Conservation (phyloP, 768 basidiomycete genomes). For the Podaxis sp. region DNA sequence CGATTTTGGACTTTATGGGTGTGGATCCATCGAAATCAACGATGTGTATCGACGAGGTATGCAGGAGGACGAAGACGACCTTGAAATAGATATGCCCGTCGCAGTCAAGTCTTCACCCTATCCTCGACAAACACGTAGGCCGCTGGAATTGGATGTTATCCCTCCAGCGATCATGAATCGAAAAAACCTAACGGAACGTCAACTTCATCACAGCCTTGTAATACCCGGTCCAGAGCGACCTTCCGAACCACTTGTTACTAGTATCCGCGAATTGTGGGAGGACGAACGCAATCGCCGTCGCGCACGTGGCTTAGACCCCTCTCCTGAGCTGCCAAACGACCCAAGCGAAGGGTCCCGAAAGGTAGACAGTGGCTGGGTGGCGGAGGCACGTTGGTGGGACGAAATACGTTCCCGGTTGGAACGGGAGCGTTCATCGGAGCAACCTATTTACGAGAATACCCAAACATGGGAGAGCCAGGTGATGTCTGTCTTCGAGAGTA, state of each 20-base stretch:
- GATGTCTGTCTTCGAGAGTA: constrained; percentile 87
- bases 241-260: constrained; percentile 73
- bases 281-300: constrained; percentile 81
- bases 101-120: constrained; percentile 50
- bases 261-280: constrained; percentile 94
- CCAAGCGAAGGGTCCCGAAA: constrained; percentile 60
- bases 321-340: constrained; percentile 70
- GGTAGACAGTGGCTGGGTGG: constrained; percentile 59
- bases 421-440: constrained; percentile 26
- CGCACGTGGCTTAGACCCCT: constrained; percentile 63
- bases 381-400: constrained; percentile 73
- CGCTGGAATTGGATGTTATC: constrained; percentile 80
- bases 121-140: constrained; percentile 58
- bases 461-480: constrained; percentile 65
- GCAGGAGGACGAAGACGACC: constrained; percentile 30
- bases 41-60: constrained; percentile 58
- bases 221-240: constrained; percentile 53
- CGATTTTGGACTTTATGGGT: constrained; percentile 93
- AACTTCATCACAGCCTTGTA: constrained; percentile 60
- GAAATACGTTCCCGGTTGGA: constrained; percentile 62
- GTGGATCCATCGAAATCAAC: constrained; percentile 79
- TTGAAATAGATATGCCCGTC: constrained; percentile 8
- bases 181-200: constrained; percentile 54
- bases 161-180: constrained; percentile 87
- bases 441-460: constrained; percentile 14